These are phyloP conservation scores for Aaosphaeria arxii DNA, from an alignment of 2,329 filamentous ascomycete genomes.

Conservation along the genomic window DNA sequence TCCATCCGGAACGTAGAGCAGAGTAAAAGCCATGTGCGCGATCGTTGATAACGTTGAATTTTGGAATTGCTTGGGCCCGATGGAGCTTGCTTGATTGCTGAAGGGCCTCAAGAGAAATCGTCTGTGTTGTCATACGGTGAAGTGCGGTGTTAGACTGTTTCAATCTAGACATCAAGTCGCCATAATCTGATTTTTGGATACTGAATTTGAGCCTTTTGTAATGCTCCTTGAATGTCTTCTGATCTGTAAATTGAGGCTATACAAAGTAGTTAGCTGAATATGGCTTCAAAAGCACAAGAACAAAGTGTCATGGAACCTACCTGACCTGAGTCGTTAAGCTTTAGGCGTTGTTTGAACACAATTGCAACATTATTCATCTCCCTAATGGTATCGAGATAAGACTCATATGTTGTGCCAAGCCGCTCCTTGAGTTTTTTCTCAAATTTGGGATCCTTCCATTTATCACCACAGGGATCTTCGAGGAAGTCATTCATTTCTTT, in stretches of 20 bases:
- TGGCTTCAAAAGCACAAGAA: no score
- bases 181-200: constrained; percentile 22
- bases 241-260: constrained; percentile 19
- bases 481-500: constrained; percentile 19
- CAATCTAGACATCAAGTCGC: constrained; percentile 20
- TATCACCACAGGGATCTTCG: constrained; percentile 11
- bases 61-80: constrained; percentile 6
- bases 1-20: constrained; percentile 17
- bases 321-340: constrained; percentile 10
- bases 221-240: constrained; percentile 21
- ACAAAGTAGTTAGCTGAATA: neutral
- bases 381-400: constrained; percentile 14
- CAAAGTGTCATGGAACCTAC: no score
- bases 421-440: constrained; percentile 11
- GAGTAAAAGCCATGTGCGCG: constrained; percentile 15
- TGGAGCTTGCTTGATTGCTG: constrained; percentile 3
- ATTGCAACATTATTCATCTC: constrained; percentile 7
- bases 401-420: constrained; percentile 9
- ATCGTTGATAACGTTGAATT: constrained; percentile 18
- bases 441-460: constrained; percentile 17
- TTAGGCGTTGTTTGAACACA: constrained; percentile 13
- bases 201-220: constrained; percentile 28
- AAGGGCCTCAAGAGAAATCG: constrained; percentile 11
- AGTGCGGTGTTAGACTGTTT: constrained; percentile 17
- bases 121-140: constrained; percentile 21